Evolutionary conservation across 202 grass and related monocot species (phyloP).

Genomic region (Brachypodium distachyon): DNA sequence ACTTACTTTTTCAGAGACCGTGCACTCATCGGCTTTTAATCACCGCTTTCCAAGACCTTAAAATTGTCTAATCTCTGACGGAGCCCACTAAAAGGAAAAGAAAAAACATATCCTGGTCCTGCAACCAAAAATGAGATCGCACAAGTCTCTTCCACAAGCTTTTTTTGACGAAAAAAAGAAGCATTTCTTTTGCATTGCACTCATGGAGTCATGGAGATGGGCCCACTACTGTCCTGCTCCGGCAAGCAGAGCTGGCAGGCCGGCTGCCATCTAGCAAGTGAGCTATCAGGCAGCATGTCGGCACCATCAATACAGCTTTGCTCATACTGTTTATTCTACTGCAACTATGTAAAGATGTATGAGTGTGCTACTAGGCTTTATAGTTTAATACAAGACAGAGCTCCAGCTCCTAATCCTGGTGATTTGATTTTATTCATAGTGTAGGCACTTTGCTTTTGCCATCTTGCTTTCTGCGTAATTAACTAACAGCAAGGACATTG

Average conservation of each 20-base stretch:
- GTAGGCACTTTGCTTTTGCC: neutral
- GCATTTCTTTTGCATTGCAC: too few species aligned
- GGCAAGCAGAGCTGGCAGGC: neutral
- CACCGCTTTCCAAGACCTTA: constrained; percentile 13
- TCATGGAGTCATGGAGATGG: constrained; percentile 15
- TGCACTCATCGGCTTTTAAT: constrained; percentile 16
- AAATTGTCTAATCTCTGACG: neutral
- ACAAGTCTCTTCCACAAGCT: constrained; percentile 5
- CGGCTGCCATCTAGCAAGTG: constrained; percentile 21
- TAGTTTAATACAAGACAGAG: constrained; percentile 1
- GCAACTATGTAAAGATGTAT: neutral
- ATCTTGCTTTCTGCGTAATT: constrained; percentile 9
- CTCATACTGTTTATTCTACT: constrained; percentile 7
- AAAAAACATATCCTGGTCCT: constrained; percentile 5
- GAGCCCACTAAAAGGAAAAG: constrained; percentile 10
- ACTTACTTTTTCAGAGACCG: constrained; percentile 5
- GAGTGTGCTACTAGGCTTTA: neutral
- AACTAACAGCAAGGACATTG: neutral
- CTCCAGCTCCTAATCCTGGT: constrained; percentile 8
- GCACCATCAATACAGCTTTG: constrained; percentile 8
- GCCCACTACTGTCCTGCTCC: constrained; percentile 14
- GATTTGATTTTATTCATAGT: constrained; percentile 26
- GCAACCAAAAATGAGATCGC: neutral
- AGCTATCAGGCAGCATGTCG: constrained; percentile 29
- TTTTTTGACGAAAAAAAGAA: too few species aligned